These are phyloP conservation scores for Coniella vitis DNA, from an alignment of 2,329 filamentous ascomycete species.

Conservation along the genomic window DNA sequence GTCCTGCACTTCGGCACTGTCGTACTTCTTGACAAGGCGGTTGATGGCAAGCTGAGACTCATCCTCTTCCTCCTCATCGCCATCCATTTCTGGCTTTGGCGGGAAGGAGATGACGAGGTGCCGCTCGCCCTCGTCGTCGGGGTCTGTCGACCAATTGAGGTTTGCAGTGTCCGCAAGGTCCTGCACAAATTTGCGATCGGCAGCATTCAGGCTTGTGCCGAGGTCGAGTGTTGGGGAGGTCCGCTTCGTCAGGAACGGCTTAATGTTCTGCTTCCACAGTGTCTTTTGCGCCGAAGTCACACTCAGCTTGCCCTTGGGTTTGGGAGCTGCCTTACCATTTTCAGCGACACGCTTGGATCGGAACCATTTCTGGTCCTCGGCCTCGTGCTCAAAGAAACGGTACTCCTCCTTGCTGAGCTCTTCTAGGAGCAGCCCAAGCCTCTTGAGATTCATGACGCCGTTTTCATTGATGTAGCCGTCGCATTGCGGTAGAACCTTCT, in stretches of 20 bases:
- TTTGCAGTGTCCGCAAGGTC: slow-evolving; percentile 64
- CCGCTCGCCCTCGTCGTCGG: slow-evolving; percentile 49
- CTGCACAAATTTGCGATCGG: slow-evolving; percentile 89
- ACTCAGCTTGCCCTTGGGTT: slow-evolving; percentile 55
- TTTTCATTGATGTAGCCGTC: slow-evolving; percentile 96
- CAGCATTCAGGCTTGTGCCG: slow-evolving; percentile 64
- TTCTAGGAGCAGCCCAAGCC: slow-evolving; percentile 70
- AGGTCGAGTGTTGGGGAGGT: slow-evolving; percentile 63
- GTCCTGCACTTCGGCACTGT: slow-evolving; percentile 81
- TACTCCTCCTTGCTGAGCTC: slow-evolving; percentile 85
- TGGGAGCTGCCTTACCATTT: slow-evolving; percentile 54
- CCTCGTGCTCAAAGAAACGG: slow-evolving; percentile 87
- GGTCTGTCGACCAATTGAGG: slow-evolving; percentile 50
- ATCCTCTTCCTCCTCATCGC: slow-evolving; percentile 69
- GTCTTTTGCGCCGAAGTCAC: slow-evolving; percentile 76
- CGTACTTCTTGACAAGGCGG: slow-evolving; percentile 82
- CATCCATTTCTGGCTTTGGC: slow-evolving; percentile 28
- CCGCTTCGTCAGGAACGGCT: slow-evolving; percentile 72
- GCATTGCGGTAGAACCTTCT: slow-evolving; percentile 76
- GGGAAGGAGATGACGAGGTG: slow-evolving; percentile 47
- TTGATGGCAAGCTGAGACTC: slow-evolving; percentile 77
- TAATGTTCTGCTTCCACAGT: slow-evolving; percentile 72
- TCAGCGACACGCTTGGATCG: slow-evolving; percentile 75
- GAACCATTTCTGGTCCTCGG: slow-evolving; percentile 85
- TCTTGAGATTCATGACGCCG: slow-evolving; percentile 81